A percentile compares a stretch with the other conserved stretches of the same genome.
phyloP scores from a whole-genome alignment of 2,329 filamentous ascomycete genomes.

The Fusarium sp. region DNA sequence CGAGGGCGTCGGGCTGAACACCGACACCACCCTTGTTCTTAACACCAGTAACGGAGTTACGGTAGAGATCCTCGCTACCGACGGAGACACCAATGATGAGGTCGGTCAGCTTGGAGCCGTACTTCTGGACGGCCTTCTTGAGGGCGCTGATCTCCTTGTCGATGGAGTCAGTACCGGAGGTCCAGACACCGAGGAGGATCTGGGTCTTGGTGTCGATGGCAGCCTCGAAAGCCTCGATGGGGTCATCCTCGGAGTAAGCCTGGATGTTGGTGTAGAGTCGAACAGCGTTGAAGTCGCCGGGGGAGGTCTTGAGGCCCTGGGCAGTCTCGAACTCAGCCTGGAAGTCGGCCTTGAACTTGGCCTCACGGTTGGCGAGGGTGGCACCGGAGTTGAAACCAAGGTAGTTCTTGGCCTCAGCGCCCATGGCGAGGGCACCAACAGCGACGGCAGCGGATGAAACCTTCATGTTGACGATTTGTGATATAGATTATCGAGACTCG shows the following conservation, averaged over 20 bases:
- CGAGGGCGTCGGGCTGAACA: conserved; percentile 67
- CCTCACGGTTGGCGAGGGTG: conserved; percentile 59
- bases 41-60: conserved; percentile 69
- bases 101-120: conserved; percentile 64
- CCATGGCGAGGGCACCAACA: conserved; percentile 55
- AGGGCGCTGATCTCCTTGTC: conserved; percentile 71
- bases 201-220: conserved; percentile 70
- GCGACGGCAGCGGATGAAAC: conserved; percentile 52
- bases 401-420: conserved; percentile 60
- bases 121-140: conserved; percentile 64
- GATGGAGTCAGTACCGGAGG: conserved; percentile 66
- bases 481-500: conserved; percentile 25
- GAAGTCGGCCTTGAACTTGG: conserved; percentile 66
- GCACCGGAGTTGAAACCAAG: conserved; percentile 67
- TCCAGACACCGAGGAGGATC: conserved; percentile 75
- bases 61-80: conserved; percentile 76
- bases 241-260: conserved; percentile 76
- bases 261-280: conserved; percentile 77
- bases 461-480: conserved; percentile 56
- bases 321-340: conserved; percentile 59
- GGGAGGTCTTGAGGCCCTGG: conserved; percentile 53
- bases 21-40: conserved; percentile 72
- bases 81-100: conserved; percentile 74
- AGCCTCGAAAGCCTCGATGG: conserved; percentile 83
- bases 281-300: conserved; percentile 68